Percentiles rank a stretch among this genome's conserved stretches.
phyloP scores from a whole-genome alignment of 441 rosid genomes.

The Geranium incanum region DNA sequence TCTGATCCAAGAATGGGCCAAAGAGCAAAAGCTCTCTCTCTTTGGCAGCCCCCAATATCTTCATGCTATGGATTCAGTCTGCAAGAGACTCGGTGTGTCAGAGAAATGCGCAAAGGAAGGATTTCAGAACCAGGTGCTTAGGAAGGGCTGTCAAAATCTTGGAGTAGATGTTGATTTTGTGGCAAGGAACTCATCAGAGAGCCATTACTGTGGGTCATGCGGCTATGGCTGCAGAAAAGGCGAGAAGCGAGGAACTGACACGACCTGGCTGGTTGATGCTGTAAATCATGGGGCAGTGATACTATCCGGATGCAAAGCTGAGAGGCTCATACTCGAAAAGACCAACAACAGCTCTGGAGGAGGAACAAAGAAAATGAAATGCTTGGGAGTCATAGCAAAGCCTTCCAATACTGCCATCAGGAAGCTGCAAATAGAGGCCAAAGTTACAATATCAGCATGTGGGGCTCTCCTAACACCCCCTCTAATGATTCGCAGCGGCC shows the following conservation, averaged over 20 bases:
- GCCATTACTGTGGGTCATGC: slow-evolving; percentile 77
- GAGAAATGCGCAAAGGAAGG: slow-evolving; percentile 47
- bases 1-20: slow-evolving; percentile 63
- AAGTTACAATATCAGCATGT: slow-evolving; percentile 62
- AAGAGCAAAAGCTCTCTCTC: slow-evolving; percentile 35
- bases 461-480: slow-evolving; percentile 84
- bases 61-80: slow-evolving; percentile 61
- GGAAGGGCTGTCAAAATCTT: slow-evolving; percentile 66
- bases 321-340: slow-evolving; percentile 41
- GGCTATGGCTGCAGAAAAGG: slow-evolving; percentile 70
- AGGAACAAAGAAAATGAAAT: slow-evolving; percentile 42
- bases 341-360: slow-evolving; percentile 19
- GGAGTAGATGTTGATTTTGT: slow-evolving; percentile 46
- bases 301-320: slow-evolving; percentile 76
- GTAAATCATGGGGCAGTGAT: slow-evolving; percentile 58
- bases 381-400: slow-evolving; percentile 57
- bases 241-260: slow-evolving; percentile 75
- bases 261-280: slow-evolving; percentile 81
- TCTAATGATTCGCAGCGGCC: slow-evolving; percentile 68
- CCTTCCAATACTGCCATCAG: slow-evolving; percentile 30
- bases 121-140: slow-evolving; percentile 64
- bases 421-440: slow-evolving; percentile 59
- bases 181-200: slow-evolving; percentile 64
- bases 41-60: slow-evolving; percentile 43
- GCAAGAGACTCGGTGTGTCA: slow-evolving; percentile 66